phyloP scores from a whole-genome alignment of 2,329 filamentous ascomycete species.

The Neofusicoccum parvum region DNA sequence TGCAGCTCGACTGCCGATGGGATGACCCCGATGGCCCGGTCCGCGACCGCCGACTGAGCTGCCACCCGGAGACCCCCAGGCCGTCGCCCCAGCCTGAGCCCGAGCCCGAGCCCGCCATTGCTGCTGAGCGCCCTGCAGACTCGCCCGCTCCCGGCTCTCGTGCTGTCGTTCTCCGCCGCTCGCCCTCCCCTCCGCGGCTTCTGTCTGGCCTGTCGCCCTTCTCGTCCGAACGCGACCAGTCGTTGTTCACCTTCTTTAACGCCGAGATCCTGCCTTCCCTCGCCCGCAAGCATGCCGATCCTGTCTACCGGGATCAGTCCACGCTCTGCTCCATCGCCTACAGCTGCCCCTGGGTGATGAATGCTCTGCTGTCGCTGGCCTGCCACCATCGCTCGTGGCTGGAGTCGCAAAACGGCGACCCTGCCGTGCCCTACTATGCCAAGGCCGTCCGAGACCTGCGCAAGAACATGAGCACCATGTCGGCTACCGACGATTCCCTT shows the following conservation, averaged over 20 bases:
- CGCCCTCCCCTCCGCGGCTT: not conserved
- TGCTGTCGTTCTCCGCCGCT: not conserved
- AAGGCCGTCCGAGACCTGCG: slow-evolving; percentile 5
- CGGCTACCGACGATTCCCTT: not conserved
- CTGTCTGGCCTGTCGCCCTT: not conserved
- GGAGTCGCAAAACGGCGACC: not conserved
- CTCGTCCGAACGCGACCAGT: not conserved
- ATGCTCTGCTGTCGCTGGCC: not conserved
- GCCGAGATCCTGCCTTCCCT: not conserved
- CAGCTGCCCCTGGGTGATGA: slow-evolving; percentile 5
- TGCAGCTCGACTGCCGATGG: slow-evolving; percentile 1
- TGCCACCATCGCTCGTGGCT: slow-evolving; percentile 1
- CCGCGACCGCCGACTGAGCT: not conserved
- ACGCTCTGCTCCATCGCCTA: not conserved
- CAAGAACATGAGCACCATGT: slow-evolving; percentile 1
- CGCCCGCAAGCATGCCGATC: slow-evolving; percentile 2
- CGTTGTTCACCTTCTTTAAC: not conserved
- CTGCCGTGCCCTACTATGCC: slow-evolving; percentile 10
- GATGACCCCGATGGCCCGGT: not conserved
- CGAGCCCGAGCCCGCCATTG: no score
- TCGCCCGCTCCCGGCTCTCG: not conserved
- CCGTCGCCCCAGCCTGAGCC: no score
- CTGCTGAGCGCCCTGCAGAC: not conserved
- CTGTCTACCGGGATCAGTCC: not conserved
- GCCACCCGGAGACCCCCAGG: not conserved